phyloP scores from a whole-genome alignment of 305 asterid genomes.

The Fraxinus sp. region DNA sequence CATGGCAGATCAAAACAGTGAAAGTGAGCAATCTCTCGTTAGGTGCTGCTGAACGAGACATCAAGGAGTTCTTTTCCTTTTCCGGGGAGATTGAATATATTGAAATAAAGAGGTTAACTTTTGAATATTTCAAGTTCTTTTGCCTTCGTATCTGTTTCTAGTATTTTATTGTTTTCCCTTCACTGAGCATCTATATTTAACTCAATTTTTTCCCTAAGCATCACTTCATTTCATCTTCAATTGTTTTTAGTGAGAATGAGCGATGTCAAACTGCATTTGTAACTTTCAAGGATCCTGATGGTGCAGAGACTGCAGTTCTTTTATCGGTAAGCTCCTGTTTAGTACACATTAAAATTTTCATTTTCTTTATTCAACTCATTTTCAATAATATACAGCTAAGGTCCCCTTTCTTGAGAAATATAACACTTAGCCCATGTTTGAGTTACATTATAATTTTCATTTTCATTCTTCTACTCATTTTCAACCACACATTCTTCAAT shows the following conservation, averaged over 20 bases:
- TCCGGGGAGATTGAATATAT: slow-evolving; percentile 69
- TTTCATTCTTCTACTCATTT: no score
- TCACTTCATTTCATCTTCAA: slow-evolving; percentile 17
- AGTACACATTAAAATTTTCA: no score
- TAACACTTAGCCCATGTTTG: no score
- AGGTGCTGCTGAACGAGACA: slow-evolving; percentile 68
- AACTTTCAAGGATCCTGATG: slow-evolving; percentile 68
- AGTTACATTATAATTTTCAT: no score
- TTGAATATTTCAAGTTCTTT: not conserved
- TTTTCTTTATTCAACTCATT: no score
- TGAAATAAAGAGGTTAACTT: slow-evolving; percentile 58
- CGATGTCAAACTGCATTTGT: slow-evolving; percentile 65
- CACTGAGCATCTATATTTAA: not conserved
- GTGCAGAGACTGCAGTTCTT: slow-evolving; percentile 83
- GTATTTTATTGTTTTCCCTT: not conserved
- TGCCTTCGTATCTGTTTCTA: not conserved
- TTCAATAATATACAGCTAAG: no score
- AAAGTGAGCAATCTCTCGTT: slow-evolving; percentile 75
- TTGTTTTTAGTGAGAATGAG: slow-evolving; percentile 53
- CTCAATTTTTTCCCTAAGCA: not conserved
- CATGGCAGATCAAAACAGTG: slow-evolving; percentile 59
- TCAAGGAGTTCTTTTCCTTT: slow-evolving; percentile 82
- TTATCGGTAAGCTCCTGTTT: slow-evolving; percentile 47
- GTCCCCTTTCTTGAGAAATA: no score
- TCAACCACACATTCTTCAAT: no score